Evolutionary conservation across 495 filamentous ascomycete species (phyloP).

Genomic region (Aspergillus kassunensis): DNA sequence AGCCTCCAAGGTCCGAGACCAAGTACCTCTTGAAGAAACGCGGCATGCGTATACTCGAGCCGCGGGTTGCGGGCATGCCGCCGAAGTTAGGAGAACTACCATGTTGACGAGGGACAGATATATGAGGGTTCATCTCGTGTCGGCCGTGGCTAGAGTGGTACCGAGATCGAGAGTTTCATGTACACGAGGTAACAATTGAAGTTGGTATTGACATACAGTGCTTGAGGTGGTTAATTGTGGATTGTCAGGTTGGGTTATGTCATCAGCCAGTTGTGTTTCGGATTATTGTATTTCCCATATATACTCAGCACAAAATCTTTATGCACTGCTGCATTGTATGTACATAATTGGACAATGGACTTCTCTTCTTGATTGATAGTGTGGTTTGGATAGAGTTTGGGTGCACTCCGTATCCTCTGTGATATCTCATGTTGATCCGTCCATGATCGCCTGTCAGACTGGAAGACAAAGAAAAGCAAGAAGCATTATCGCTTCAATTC

Average conservation of each 20-base stretch:
- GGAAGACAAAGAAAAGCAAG: not conserved
- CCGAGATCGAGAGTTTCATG: conserved; percentile 7
- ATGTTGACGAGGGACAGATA: conserved; percentile 58
- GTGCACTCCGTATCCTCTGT: not conserved
- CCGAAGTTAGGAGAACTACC: conserved; percentile 52
- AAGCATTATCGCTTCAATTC: too few relatives aligned
- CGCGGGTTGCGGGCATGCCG: conserved; percentile 41
- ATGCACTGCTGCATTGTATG: too few relatives aligned
- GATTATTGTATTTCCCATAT: not conserved
- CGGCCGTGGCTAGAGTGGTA: conserved; percentile 14
- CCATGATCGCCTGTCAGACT: not conserved
- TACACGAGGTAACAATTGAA: conserved; percentile 4
- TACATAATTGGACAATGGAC: too few relatives aligned
- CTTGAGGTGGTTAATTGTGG: not conserved
- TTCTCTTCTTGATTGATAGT: too few relatives aligned
- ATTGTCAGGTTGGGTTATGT: conserved; percentile 12
- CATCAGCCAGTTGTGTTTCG: conserved; percentile 10
- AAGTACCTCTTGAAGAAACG: conserved; percentile 54
- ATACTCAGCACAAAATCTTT: too few relatives aligned
- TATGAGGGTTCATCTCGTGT: conserved; percentile 57
- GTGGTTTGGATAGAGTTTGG: not conserved
- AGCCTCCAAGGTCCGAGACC: not conserved
- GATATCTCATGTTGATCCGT: conserved; percentile 8
- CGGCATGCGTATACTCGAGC: conserved; percentile 53
- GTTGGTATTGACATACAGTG: not conserved